Evolutionary conservation across 176 grass and related monocot genomes (phyloP), one percentile per base, ranked within the genome.

Genomic region (Eleusine indica): DNA sequence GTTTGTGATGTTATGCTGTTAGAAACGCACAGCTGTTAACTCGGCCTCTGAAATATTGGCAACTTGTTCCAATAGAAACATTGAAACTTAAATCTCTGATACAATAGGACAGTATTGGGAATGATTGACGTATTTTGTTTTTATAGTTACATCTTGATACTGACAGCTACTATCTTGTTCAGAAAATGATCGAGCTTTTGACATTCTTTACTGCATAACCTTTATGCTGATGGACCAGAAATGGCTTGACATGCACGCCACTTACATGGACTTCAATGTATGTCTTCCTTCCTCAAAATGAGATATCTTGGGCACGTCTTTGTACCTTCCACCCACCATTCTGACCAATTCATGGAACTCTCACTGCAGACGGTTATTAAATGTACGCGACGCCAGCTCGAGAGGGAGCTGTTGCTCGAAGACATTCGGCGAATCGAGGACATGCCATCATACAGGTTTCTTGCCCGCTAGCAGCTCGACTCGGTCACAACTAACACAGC

Each of bases 251-350:
- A 98, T 96, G 96, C 89, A 90, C 39, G 93, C 96, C 70, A 92
- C 88, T 22, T 96, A 94, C 48, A 99, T 99, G 91, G 93, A 99
- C 75, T 99, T 99, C 66, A 99, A 99, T 85, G 96, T 92, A 94
- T 48, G 85, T 40, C 28, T 81, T 60, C 79, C 56, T 91, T 82
- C 57, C 74, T 89, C 25, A 37, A 29, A 65, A 37, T 46, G 28
- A 63, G 22, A 61, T 46, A 62, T 67, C 4, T 30, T 28, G 32
- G 38, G 10, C 40, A 63, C n/a, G 19, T 82, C 75, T 75, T 68
- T 5, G 41, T 83, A 61, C 29, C 29, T 14, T 51, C 18, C 66
- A 30, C 25, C 58, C 6, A 61, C 58, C 6, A 74, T 74, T 28
- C 53, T 90, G 42, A 86, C 56, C 35, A 48, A 63, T 73, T 71